A percentile compares a stretch with the other conserved stretches of the same genome.
These are phyloP conservation scores for Euphorbia schlechtendalii DNA, from an alignment of 441 rosid species.

Conservation along the genomic window DNA sequence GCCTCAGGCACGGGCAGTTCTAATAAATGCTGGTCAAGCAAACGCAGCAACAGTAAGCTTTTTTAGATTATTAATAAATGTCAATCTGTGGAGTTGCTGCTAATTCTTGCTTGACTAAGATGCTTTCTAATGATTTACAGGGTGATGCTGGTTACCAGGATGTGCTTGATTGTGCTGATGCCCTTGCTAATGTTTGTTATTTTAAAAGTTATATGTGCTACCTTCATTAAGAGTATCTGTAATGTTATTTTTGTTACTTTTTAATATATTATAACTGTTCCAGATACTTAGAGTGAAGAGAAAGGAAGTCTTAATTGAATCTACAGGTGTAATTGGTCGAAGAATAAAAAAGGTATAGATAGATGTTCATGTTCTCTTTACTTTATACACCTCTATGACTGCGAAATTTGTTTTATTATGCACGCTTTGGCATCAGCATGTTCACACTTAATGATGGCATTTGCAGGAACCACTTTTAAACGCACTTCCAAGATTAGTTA, in stretches of 20 bases:
- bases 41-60: conserved; percentile 94
- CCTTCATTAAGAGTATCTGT: conserved; percentile 10
- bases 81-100: not conserved
- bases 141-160: conserved; percentile 96
- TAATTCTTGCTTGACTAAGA: conserved; percentile 14
- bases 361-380: not conserved
- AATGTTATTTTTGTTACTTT: not conserved
- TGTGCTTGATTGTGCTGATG: conserved; percentile 61
- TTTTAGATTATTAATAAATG: not conserved
- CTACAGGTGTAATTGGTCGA: conserved; percentile 92
- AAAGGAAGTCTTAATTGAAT: conserved; percentile 71
- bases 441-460: conserved; percentile 20
- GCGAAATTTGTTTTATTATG: conserved; percentile 6
- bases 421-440: conserved; percentile 1
- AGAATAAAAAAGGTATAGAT: conserved; percentile 71
- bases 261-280: conserved; percentile 13
- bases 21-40: conserved; percentile 97
- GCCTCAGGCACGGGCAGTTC: conserved; percentile 82
- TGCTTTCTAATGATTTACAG: conserved; percentile 34
- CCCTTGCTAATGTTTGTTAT: conserved; percentile 52
- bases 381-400: not conserved
- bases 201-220: conserved; percentile 6
- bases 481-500: conserved; percentile 69
- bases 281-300: conserved; percentile 61
- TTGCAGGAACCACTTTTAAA: conserved; percentile 69